These are phyloP conservation scores for Salix dunnii DNA, from an alignment of 345 rosid genomes.

Conservation along the genomic window DNA sequence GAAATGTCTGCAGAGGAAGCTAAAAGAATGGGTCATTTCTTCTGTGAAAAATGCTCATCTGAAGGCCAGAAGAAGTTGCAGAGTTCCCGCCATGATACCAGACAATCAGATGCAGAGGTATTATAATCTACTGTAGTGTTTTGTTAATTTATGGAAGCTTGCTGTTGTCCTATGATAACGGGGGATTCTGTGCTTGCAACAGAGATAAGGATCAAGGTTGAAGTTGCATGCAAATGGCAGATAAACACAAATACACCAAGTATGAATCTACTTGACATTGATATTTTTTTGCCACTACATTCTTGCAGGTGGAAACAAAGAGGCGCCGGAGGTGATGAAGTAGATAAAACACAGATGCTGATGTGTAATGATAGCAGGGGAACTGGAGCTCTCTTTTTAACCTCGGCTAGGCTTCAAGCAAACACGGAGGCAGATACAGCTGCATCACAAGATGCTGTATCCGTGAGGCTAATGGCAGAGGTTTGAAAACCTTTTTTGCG, in stretches of 20 bases:
- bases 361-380: constrained; percentile 12
- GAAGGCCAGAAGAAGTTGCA: constrained; percentile 60
- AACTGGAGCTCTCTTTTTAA: constrained; percentile 15
- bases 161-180: not conserved
- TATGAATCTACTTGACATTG: not conserved
- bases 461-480: constrained; percentile 17
- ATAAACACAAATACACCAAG: not conserved
- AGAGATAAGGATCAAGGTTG: not conserved
- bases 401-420: constrained; percentile 24
- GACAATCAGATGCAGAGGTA: constrained; percentile 68
- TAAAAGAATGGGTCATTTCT: constrained; percentile 73
- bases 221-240: not conserved
- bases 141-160: not conserved
- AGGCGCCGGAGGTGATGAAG: constrained; percentile 48
- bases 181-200: not conserved
- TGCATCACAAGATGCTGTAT: constrained; percentile 20
- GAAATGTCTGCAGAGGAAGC: constrained; percentile 83
- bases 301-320: constrained; percentile 66
- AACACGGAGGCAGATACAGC: constrained; percentile 15
- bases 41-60: constrained; percentile 75
- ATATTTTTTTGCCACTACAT: not conserved
- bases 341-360: not conserved
- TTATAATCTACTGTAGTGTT: not conserved
- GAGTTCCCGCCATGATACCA: constrained; percentile 43
- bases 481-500: constrained; percentile 17